Evolutionary conservation across 1,139 yeast species (phyloP), one percentile per base, ranked within the genome.

Genomic region (Geotrichum siamense): DNA sequence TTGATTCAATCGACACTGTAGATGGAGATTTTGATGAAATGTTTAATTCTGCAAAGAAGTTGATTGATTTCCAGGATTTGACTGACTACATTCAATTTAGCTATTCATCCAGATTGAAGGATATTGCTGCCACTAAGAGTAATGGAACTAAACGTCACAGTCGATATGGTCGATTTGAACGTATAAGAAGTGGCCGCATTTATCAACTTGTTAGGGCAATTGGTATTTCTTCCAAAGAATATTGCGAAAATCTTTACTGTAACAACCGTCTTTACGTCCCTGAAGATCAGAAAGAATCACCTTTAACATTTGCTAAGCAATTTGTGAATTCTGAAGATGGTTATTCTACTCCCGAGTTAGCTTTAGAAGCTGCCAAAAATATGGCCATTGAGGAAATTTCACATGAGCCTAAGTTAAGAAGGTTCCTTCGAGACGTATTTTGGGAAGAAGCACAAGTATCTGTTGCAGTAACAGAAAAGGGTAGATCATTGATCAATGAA

Each of bases 41-140:
- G 41, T 70, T 81, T 39, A 68, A 63, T 21, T 64, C 70, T n/a
- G 78, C 85, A 35, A 76, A 73, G 43, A 70, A 80, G 2, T 75
- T 85, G 65, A 82, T 84, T 2, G 94, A 86, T 47, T 74, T 83
- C 45, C 97, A 89, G 63, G 99, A 91, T 65, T 68, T 87, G 38
- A 79, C 81, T 58, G 96, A 89, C 52, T 89, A 82, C 60, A 62
- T 91, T 44, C 82, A 80, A 56, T 93, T 89, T 68, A 76, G 77
- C 1, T 87, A 85, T 60, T 78, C 94, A 10, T 69, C 74, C n/a
- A 78, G 82, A 55, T 70, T 89, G 43, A 77, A 78, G 54, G 78
- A 75, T 30, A 38, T 39, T 16, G 46, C 50, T 9, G 52, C 47
- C n/a, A 39, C 28, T 21, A 51, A 51, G 39, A 45, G 38, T 12